Base-by-base conservation (phyloP, 2,329 filamentous ascomycete genomes). In the Cercospora canescens region DNA sequence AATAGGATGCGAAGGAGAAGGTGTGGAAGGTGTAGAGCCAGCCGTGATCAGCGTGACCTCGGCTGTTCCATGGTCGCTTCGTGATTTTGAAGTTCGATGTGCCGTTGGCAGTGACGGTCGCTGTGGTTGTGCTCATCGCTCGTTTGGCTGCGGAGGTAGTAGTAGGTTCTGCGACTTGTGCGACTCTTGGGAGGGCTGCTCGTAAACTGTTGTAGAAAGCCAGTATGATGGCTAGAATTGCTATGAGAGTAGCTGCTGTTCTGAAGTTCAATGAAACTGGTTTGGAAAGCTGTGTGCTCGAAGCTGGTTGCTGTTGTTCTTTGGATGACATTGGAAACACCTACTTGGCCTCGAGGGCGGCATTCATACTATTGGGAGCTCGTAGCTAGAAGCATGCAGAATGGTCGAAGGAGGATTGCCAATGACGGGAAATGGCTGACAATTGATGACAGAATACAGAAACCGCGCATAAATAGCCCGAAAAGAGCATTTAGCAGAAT, bases 1-100 rank as follows among this genome's bases (percentile, higher is more conserved):
- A 88, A 80, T 89, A 89, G 41, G 79, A 84, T 48, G 91, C 91
- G 79, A 96, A 96, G 74, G 87, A 90, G 83, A 96, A 96, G 69
- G 89, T 92, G 82, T 96, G 92, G 81, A 91, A 95, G 7, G 89
- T 90, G 81, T 94, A 91, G 8, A 96, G 86, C 93, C 93, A 96
- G 78, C 91, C 92, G 78, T 96, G 91, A 77, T 96, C 87, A 37
- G 87, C 86, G 78, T 94, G 90, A 34, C 93, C 93, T 60, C 93
- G 87, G 52, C 86, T 83, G 66, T 84, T 82, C 71, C 91, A 95
- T 65, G 87, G 88, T 70, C 93, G 91, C 61, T 90, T 89, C 39
- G 86, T 87, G 81, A 96, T 90, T 74, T 91, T 91, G 72, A 82
- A 74, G 63, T 62, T 67, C 1, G 52, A 55, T 6, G 52, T 34